phyloP scores from a whole-genome alignment of 2,329 filamentous ascomycete species.

The Scytalidium lignicola region DNA sequence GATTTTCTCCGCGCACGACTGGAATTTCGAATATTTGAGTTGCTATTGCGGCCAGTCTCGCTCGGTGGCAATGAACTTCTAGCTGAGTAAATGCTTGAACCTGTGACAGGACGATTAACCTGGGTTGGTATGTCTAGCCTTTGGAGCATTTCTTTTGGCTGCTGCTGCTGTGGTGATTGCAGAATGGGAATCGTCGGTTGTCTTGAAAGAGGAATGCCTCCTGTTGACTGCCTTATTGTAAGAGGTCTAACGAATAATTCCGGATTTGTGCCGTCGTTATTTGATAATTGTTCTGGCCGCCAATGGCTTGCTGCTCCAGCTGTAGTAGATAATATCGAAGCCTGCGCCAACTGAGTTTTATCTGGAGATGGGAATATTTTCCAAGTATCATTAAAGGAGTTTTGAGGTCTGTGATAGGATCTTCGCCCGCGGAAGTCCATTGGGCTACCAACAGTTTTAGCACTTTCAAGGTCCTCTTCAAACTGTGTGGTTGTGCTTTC shows the following conservation, averaged over 20 bases:
- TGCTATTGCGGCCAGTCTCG: constrained; percentile 1
- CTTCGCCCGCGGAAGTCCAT: neutral
- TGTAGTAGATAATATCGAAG: neutral
- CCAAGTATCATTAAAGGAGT: neutral
- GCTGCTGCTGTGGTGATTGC: constrained; percentile 7
- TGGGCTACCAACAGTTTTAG: constrained; percentile 1
- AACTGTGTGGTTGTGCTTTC: constrained; percentile 27
- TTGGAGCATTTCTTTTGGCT: neutral
- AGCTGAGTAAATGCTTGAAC: constrained; percentile 8
- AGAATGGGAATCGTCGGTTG: constrained; percentile 5
- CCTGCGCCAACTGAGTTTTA: neutral
- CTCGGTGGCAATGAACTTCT: constrained; percentile 4
- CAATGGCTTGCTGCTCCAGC: constrained; percentile 4
- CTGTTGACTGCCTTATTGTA: constrained; percentile 3
- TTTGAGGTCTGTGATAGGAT: neutral
- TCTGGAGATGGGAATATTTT: neutral
- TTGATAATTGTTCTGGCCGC: constrained; percentile 7
- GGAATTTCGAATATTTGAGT: constrained; percentile 1
- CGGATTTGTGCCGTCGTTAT: neutral
- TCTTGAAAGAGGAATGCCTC: constrained; percentile 19
- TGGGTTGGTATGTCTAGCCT: constrained; percentile 8
- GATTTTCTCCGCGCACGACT: constrained; percentile 2
- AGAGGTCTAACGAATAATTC: constrained; percentile 13
- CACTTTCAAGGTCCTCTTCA: constrained; percentile 22
- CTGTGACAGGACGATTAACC: constrained; percentile 4